Base-by-base conservation (phyloP, 1,284 basidiomycete genomes). In the Sanghuangporus baumii region DNA sequence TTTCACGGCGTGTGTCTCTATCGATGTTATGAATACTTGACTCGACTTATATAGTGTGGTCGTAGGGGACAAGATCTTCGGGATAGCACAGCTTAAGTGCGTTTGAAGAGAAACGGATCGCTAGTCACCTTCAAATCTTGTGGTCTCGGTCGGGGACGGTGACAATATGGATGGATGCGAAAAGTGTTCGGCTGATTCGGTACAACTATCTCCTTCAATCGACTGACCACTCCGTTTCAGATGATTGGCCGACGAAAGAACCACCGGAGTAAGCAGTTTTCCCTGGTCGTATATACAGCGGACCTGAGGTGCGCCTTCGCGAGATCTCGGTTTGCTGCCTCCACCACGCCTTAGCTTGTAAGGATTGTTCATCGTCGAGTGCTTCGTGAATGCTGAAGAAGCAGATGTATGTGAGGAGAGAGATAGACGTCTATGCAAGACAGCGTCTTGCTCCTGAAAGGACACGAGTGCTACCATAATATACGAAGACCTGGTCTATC, bases 1-100 rank as follows among this genome's bases (percentile, higher is more conserved):
- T n/a, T 14, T 11, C 14, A 9, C 36, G 26, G 4, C 31, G 52
- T 37, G n/a, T 0, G 74, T 0, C 87, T 69, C 66, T 71, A n/a
- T 74, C 71, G 54, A 78, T 81, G 2, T 79, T 73, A 56, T 80
- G 77, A 0, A 77, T 78, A 56, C 74, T 79, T 0, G 88, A 87
- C 11, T 74, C 70, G 55, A 90, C 78, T 1, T 80, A 73, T 57
- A 91, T 76, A 14, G 73, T 73, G 68, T 91, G 91, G 66, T 90
- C 87, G 67, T 82, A 86, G 3, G 70, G 59, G 6, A 85, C 74
- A 0, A 72, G 69, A 0, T 76, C 75, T 58, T 81, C 79, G 0
- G 81, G 78, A 26, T 85, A 70, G 38, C 71, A 78, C 26, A 89
- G 70, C 0, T 86, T 67, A 70, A 89, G 69, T 91, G 91, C 46